Conservation (phyloP, 2,329 filamentous ascomycete species). For the Uncinocarpus reesii region DNA sequence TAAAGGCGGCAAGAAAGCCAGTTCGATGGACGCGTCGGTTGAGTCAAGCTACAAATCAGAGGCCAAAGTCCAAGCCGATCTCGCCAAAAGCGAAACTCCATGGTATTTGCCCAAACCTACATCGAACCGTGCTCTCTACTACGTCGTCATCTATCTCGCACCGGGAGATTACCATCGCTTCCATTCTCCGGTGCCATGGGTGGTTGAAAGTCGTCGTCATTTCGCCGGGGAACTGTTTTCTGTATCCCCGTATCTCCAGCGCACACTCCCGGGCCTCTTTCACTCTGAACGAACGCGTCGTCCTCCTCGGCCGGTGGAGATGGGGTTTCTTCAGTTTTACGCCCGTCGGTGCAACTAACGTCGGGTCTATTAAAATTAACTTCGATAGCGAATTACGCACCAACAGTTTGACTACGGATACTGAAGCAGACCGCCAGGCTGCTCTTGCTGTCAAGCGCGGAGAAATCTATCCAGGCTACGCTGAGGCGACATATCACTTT, state of each 20-base stretch:
- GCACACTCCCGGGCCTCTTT: constrained; percentile 87
- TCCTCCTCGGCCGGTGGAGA: constrained; percentile 84
- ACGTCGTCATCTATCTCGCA: constrained; percentile 88
- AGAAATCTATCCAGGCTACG: constrained; percentile 79
- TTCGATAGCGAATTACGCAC: constrained; percentile 90
- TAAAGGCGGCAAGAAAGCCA: constrained; percentile 31
- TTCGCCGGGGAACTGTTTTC: constrained; percentile 94
- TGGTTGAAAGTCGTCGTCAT: constrained; percentile 87
- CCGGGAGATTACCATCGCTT: constrained; percentile 98
- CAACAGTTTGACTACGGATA: constrained; percentile 86
- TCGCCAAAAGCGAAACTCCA: constrained; percentile 57
- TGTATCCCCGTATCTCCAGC: constrained; percentile 88
- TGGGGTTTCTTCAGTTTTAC: constrained; percentile 97
- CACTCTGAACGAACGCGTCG: constrained; percentile 91
- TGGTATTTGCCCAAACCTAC: constrained; percentile 60
- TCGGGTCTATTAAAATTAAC: constrained; percentile 92
- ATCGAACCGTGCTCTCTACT: constrained; percentile 65
- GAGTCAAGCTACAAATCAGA: constrained; percentile 59
- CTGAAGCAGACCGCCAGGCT: constrained; percentile 75
- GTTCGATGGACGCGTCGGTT: constrained; percentile 63
- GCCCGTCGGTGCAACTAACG: constrained; percentile 92
- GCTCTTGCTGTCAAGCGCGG: constrained; percentile 65
- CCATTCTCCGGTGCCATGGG: constrained; percentile 91
- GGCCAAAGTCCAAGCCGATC: constrained; percentile 70
- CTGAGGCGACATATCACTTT: constrained; percentile 76